phyloP scores from a whole-genome alignment of 208 protist genomes.

The Leishmania mexicana region DNA sequence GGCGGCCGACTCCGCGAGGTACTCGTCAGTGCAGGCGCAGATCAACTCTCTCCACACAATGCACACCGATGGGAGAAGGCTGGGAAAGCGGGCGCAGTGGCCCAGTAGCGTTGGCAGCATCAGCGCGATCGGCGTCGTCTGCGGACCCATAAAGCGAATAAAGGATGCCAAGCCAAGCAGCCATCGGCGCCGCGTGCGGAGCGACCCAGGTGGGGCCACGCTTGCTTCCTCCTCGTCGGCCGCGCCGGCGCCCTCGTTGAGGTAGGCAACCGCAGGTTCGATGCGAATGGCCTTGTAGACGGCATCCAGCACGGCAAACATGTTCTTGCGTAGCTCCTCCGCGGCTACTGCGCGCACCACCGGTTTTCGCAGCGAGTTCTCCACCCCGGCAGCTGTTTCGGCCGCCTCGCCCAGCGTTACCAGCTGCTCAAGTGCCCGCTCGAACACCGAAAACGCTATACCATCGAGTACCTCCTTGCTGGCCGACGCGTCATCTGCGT shows the following conservation, averaged over 20 bases:
- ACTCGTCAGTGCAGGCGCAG: slow-evolving; percentile 57
- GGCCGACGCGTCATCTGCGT: background rate
- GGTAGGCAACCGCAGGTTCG: slow-evolving; percentile 19
- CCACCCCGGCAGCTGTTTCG: slow-evolving; percentile 20
- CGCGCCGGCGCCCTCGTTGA: background rate
- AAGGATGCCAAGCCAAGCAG: slow-evolving; percentile 68
- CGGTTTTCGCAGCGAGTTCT: slow-evolving; percentile 22
- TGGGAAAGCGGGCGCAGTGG: slow-evolving; percentile 34
- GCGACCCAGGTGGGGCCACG: slow-evolving; percentile 19
- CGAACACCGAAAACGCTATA: slow-evolving; percentile 43
- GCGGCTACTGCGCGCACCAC: slow-evolving; percentile 25
- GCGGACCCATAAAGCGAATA: slow-evolving; percentile 63
- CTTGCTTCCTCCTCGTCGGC: slow-evolving; percentile 3
- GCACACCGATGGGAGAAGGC: slow-evolving; percentile 45
- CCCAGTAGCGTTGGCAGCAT: slow-evolving; percentile 83
- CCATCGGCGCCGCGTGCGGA: slow-evolving; percentile 56
- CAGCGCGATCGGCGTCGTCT: slow-evolving; percentile 73
- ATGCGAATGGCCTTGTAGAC: slow-evolving; percentile 42
- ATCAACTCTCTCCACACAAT: slow-evolving; percentile 76
- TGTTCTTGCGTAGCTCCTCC: slow-evolving; percentile 37
- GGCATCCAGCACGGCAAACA: slow-evolving; percentile 42
- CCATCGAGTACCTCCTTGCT: slow-evolving; percentile 15
- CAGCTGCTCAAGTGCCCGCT: slow-evolving; percentile 42
- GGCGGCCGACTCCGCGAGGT: slow-evolving; percentile 65
- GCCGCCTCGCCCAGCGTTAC: slow-evolving; percentile 47